Evolutionary conservation across 1,284 basidiomycete genomes (phyloP), one percentile per base, ranked within the genome.

Genomic region (Ceratobasidium sp.): DNA sequence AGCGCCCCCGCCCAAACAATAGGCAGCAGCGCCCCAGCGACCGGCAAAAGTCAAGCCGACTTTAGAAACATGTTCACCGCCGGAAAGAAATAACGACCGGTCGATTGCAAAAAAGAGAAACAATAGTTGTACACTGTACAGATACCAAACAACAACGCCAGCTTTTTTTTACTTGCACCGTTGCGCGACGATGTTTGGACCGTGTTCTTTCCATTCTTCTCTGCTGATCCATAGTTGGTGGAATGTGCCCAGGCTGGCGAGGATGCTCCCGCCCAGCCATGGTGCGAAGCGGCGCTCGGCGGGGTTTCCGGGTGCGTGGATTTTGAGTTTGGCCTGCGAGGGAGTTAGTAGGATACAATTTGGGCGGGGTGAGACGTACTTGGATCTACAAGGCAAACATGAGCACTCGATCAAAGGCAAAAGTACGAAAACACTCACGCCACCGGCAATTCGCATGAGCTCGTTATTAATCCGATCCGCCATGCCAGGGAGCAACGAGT

Each of bases 221-320:
- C 84, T 87, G 76, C 92, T 94, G 75, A 96, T 93, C 94, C 94
- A 96, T 42, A 96, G 80, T 76, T 98, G 95, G 79, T 98, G 95
- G 85, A 98, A 98, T 15, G 94, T 96, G 31, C 96, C 96, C 75
- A 98, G 80, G 76, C 92, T 94, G 0, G 91, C 94, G 67, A 98
- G 83, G 73, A 98, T 95, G 73, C 92, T 94, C 29, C 95, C 95
- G 17, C 95, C 95, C 7, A 98, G 82, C 96, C 96, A 98, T 17
- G 90, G 89, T 12, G 93, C 90, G 77, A 93, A 96, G 70, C 90
- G 86, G 55, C 95, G 86, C 78, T 98, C 95, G 65, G 89, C 85
- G 0, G 92, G 87, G 76, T 95, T 95, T 10, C 93, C 93, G 12
- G 94, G 91, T 0, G 93, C 88, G 75, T 96, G 93, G 54, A 97